A percentile compares a stretch with the other conserved stretches of the same genome.
phyloP scores from a whole-genome alignment of 225 moss, liverwort and hornwort genomes.

The Bryoerythrophyllum caledonicum region DNA sequence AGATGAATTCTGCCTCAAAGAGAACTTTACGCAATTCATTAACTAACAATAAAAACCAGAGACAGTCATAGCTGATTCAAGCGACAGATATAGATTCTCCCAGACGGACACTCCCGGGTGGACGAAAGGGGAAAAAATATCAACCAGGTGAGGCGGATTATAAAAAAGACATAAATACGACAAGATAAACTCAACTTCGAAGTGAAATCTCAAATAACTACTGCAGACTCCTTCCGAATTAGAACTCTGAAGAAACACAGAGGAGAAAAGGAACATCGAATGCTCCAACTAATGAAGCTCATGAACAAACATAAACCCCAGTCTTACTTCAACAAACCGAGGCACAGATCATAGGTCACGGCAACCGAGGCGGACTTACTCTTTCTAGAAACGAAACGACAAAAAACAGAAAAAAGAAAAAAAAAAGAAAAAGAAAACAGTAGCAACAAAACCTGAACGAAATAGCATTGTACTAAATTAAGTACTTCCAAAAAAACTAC shows the following conservation, averaged over 20 bases:
- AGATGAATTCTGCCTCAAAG: too few relatives aligned
- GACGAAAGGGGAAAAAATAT: background rate
- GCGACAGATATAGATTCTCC: background rate
- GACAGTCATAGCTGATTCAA: background rate
- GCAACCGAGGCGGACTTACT: background rate
- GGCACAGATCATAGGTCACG: background rate
- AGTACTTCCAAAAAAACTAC: conserved; percentile 15
- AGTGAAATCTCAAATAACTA: background rate
- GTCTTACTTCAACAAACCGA: too few relatives aligned
- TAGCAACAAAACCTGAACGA: background rate
- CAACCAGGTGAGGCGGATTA: background rate
- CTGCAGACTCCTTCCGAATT: background rate
- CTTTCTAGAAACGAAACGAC: background rate
- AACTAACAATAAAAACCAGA: too few relatives aligned
- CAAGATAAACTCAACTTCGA: background rate
- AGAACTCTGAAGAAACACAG: too few relatives aligned
- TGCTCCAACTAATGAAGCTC: too few relatives aligned
- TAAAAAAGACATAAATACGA: background rate
- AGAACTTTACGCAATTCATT: too few relatives aligned
- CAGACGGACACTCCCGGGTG: background rate
- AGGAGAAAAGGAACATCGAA: too few relatives aligned
- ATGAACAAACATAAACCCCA: too few relatives aligned
- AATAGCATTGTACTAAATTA: background rate
- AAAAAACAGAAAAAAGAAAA: too few relatives aligned
- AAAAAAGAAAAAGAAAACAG: background rate